Evolutionary conservation across 2,329 filamentous ascomycete species (phyloP), one percentile per base, ranked within the genome.

Genomic region (Capronia epimyces): DNA sequence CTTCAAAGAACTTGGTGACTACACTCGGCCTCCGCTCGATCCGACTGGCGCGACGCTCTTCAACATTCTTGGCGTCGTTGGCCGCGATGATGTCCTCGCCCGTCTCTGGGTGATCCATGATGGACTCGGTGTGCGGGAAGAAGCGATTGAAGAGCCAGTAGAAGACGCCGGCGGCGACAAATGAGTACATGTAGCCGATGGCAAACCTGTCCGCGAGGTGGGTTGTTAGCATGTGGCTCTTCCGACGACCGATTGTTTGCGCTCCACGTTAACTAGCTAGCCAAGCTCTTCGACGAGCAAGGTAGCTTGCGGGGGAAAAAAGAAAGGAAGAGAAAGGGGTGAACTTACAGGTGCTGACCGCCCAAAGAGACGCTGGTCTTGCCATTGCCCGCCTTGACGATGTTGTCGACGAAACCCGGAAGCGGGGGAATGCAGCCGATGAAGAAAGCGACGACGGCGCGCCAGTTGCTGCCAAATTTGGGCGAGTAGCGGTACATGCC

Each of bases 381-480:
- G 37, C 45, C 46, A 43, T 42, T 10, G 22, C 56, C 56, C 2
- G 56, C 53, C 13, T 39, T 50, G 32, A 55, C 48, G 31, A 59
- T 57, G 22, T 55, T 57, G 51, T 57, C 52, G 45, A 60, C 50
- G 40, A 60, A 60, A 32, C 57, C 84, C 79, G 0, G 81, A 75
- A 4, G 76, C 64, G 53, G 48, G 31, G 52, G 55, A 29, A 43
- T 51, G 31, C 50, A 59, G 53, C 55, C 60, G 32, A 55, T 53
- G 50, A 56, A 47, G 43, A 55, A 62, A 9, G 57, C 56, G 15
- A 42, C 49, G 7, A 55, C 42, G n/a, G 52, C 55, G 29, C 51
- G 57, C 52, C 78, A 83, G 57, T 84, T 84, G 45, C 45, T 55
- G 3, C 20, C 56, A 44, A 52, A 53, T 41, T 41, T 55, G 13